Percentiles rank a stretch among this genome's conserved stretches.
Evolutionary conservation across 805 yeast species (phyloP).

Genomic region (Candida multigemmis): DNA sequence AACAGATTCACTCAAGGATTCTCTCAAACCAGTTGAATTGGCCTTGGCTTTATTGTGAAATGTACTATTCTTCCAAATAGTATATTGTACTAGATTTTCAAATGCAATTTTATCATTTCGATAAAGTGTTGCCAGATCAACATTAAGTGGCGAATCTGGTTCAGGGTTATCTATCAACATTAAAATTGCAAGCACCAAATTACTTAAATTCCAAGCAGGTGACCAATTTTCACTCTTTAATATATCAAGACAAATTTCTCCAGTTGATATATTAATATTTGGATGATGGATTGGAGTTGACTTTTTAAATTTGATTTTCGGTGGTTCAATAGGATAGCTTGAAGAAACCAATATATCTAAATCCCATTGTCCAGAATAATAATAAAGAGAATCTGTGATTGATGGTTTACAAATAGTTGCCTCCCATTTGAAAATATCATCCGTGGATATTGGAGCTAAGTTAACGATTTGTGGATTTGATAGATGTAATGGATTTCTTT

Average conservation of each 20-base stretch:
- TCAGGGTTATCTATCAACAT: slow-evolving; percentile 56
- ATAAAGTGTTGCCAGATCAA: slow-evolving; percentile 57
- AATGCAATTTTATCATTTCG: slow-evolving; percentile 33
- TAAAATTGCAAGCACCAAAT: slow-evolving; percentile 48
- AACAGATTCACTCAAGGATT: not conserved
- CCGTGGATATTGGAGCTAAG: slow-evolving; percentile 35
- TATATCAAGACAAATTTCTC: slow-evolving; percentile 66
- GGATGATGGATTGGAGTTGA: slow-evolving; percentile 33
- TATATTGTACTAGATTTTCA: slow-evolving; percentile 30
- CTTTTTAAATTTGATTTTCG: slow-evolving; percentile 37
- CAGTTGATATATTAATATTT: slow-evolving; percentile 34
- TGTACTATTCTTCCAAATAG: slow-evolving; percentile 29
- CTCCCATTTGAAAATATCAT: slow-evolving; percentile 43
- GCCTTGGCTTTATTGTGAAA: slow-evolving; percentile 7
- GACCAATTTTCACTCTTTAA: slow-evolving; percentile 53
- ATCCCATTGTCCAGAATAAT: slow-evolving; percentile 41
- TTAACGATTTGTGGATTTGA: slow-evolving; percentile 28
- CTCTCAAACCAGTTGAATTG: slow-evolving; percentile 2
- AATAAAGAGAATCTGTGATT: slow-evolving; percentile 37
- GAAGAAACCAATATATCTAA: slow-evolving; percentile 35
- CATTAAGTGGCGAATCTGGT: slow-evolving; percentile 62
- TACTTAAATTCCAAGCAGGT: slow-evolving; percentile 62
- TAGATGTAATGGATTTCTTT: slow-evolving; percentile 14
- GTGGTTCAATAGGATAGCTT: slow-evolving; percentile 54
- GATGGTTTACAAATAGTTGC: slow-evolving; percentile 43